Evolutionary conservation across 2,329 filamentous ascomycete species (phyloP).

Genomic region (Aspergillus ruber): DNA sequence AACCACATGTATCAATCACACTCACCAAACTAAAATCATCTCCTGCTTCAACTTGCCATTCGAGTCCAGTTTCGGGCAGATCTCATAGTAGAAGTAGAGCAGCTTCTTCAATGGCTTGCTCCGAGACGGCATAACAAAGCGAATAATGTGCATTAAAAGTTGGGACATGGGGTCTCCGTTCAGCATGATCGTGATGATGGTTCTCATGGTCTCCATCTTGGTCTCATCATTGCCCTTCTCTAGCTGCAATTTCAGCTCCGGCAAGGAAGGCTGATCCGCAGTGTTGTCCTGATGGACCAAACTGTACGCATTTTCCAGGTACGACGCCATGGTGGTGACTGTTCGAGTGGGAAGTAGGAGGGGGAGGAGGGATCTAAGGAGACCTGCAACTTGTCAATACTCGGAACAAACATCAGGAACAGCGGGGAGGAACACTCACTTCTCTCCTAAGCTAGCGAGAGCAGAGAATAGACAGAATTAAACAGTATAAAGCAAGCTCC

Average conservation of each 20-base stretch:
- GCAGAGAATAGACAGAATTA: slow-evolving; percentile 17
- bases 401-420: background rate
- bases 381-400: slow-evolving; percentile 23
- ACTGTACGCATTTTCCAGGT: slow-evolving; percentile 92
- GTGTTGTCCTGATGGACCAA: slow-evolving; percentile 97
- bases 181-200: slow-evolving; percentile 92
- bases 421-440: slow-evolving; percentile 7
- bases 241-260: slow-evolving; percentile 85
- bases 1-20: slow-evolving; percentile 8
- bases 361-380: slow-evolving; percentile 19
- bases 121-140: slow-evolving; percentile 98
- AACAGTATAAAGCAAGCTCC: slow-evolving; percentile 25
- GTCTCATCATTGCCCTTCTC: slow-evolving; percentile 90
- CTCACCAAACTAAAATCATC: slow-evolving; percentile 97
- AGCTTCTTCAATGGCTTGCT: slow-evolving; percentile 96
- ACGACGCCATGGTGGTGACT: slow-evolving; percentile 67
- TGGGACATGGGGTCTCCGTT: slow-evolving; percentile 95
- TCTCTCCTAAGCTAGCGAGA: slow-evolving; percentile 17
- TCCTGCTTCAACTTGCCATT: slow-evolving; percentile 96
- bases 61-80: slow-evolving; percentile 90
- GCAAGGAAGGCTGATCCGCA: slow-evolving; percentile 80
- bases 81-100: slow-evolving; percentile 98
- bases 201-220: slow-evolving; percentile 94
- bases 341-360: slow-evolving; percentile 8
- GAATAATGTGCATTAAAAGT: slow-evolving; percentile 98